Evolutionary conservation across 768 basidiomycete species (phyloP).

Genomic region (Lenzites betulinus): DNA sequence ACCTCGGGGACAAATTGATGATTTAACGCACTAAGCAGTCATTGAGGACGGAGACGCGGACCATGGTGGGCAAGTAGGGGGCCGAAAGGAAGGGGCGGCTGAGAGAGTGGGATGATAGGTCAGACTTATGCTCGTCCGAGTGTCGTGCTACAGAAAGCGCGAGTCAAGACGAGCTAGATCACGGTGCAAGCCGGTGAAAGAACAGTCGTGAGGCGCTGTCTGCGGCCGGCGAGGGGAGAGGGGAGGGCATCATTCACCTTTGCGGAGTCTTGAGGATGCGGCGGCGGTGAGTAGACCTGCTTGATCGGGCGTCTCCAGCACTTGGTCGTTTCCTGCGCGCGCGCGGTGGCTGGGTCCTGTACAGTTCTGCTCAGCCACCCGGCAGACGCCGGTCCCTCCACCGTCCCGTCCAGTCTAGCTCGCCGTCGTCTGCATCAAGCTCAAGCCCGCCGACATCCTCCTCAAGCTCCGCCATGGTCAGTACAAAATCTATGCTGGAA

Average conservation of each 20-base stretch:
- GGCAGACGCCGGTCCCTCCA: constrained; percentile 29
- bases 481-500: constrained; percentile 9
- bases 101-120: constrained; percentile 34
- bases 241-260: constrained; percentile 49
- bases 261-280: constrained; percentile 29
- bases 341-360: constrained; percentile 34
- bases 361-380: constrained; percentile 38
- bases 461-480: constrained; percentile 18
- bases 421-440: constrained; percentile 26
- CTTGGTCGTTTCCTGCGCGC: constrained; percentile 3
- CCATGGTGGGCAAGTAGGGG: constrained; percentile 55
- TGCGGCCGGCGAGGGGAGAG: constrained; percentile 16
- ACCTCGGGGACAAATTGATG: constrained; percentile 1
- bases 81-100: constrained; percentile 24
- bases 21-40: constrained; percentile 52
- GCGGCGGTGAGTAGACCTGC: constrained; percentile 20
- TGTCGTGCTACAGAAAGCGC: constrained; percentile 81
- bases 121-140: constrained; percentile 66
- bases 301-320: constrained; percentile 1
- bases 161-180: constrained; percentile 62
- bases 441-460: constrained; percentile 29
- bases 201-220: constrained; percentile 25
- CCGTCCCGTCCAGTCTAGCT: constrained; percentile 12
- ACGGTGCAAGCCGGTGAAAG: constrained; percentile 20
- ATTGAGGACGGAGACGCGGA: constrained; percentile 86